Evolutionary conservation across 768 basidiomycete species (phyloP), one percentile per base, ranked within the genome.

Genomic region (Cyclocybe aegerita): DNA sequence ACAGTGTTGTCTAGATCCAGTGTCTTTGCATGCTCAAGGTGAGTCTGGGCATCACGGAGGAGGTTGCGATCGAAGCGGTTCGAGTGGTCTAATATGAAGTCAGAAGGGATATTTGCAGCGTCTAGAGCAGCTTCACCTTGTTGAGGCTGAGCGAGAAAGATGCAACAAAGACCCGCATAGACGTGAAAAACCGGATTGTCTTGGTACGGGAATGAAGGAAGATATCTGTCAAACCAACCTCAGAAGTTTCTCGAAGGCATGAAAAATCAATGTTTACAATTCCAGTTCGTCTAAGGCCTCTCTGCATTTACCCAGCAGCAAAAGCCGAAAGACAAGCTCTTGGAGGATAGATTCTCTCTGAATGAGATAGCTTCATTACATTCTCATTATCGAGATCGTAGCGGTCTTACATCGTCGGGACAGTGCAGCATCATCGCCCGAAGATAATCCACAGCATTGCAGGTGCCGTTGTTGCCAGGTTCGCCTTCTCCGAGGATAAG

Each of bases 211-310:
- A 89, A 87, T 2, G 90, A 88, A 1, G 92, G 90, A 4, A 96
- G 77, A 64, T 90, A 95, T 17, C 93, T 93, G 55, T 7, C 47
- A 43, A 40, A 50, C 45, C 47, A 51, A 41, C 46, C 12, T 14
- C 51, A n/a, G 42, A 48, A 39, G 37, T 35, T 14, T 38, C 36
- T 29, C 11, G 37, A 35, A 37, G 32, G 16, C n/a, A 23, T 43
- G 52, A 4, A 29, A 12, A 67, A 11, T 8, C 16, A 9, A n/a
- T 23, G 52, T 81, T 56, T 68, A 93, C 91, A 94, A 76, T 62
- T 94, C 90, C 9, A 96, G 70, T 63, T 97, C 90, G 53, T 92
- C 88, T 48, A 93, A 70, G 1, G 93, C 94, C 46, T 86, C 82
- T 49, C 76, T 75, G 58, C 88, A 75, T 60, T 75, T 76, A 4